Conservation (phyloP, 495 filamentous ascomycete species). For the Thermothielavioides terrestris region DNA sequence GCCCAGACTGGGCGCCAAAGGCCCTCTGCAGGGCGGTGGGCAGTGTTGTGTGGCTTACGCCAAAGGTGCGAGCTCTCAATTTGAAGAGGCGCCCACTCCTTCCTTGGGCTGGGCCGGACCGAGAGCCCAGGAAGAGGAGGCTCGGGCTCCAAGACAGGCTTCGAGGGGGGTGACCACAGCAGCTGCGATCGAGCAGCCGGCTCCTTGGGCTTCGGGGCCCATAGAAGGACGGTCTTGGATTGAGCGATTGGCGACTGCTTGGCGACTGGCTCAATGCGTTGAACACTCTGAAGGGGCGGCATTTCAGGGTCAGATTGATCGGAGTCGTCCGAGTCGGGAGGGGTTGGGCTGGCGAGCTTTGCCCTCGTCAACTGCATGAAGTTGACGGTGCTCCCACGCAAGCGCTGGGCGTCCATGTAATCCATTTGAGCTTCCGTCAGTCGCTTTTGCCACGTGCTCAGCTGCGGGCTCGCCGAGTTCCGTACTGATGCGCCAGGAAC, state of each 20-base stretch:
- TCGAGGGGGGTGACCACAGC: conserved; percentile 10
- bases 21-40: conserved; percentile 16
- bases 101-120: conserved; percentile 27
- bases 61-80: conserved; percentile 36
- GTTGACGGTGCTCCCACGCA: conserved; percentile 30
- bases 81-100: conserved; percentile 20
- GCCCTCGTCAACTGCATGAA: conserved; percentile 33
- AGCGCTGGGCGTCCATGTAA: conserved; percentile 34
- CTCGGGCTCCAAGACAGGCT: conserved; percentile 7
- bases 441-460: conserved; percentile 26
- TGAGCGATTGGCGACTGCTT: conserved; percentile 8
- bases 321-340: conserved; percentile 37
- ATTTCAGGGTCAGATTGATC: conserved; percentile 15
- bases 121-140: conserved; percentile 20
- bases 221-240: conserved; percentile 10
- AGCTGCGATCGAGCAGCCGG: neutral
- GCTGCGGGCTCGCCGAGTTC: conserved; percentile 11
- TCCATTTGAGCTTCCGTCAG: conserved; percentile 36
- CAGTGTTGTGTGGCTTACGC: conserved; percentile 27
- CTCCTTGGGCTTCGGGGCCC: conserved; percentile 11
- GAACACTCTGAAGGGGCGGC: conserved; percentile 1
- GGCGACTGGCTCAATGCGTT: conserved; percentile 23
- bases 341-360: conserved; percentile 43
- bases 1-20: conserved; percentile 32
- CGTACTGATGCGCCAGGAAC: conserved; percentile 11